Evolutionary conservation across 2,329 filamentous ascomycete genomes (phyloP).

Genomic region (Colletotrichum sp.): DNA sequence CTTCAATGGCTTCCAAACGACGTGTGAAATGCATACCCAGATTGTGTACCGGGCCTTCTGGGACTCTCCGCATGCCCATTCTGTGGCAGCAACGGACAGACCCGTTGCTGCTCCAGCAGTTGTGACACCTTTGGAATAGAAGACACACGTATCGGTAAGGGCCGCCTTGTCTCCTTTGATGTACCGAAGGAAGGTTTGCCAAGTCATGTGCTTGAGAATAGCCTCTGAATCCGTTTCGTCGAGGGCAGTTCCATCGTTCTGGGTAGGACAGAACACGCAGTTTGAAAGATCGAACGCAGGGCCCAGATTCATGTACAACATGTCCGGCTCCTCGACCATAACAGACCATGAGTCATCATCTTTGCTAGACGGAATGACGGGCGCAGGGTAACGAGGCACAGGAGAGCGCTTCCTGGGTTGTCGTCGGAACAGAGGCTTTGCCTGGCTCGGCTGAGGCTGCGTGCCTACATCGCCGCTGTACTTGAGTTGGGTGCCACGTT

Average conservation of each 20-base stretch:
- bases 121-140: background rate
- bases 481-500: too few relatives aligned
- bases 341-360: too few relatives aligned
- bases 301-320: too few relatives aligned
- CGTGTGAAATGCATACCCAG: background rate
- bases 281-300: too few relatives aligned
- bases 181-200: background rate
- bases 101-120: background rate
- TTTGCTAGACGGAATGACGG: too few relatives aligned
- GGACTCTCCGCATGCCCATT: background rate
- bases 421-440: too few relatives aligned
- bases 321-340: too few relatives aligned
- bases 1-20: background rate
- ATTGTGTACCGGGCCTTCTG: background rate
- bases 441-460: too few relatives aligned
- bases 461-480: too few relatives aligned
- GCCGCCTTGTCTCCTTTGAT: background rate
- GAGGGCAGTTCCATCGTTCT: background rate
- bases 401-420: too few relatives aligned
- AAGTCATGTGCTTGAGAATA: background rate
- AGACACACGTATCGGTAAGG: background rate
- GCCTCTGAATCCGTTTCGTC: background rate
- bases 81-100: background rate
- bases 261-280: too few relatives aligned
- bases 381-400: too few relatives aligned